phyloP scores from a whole-genome alignment of 2,329 filamentous ascomycete species.

The Colletotrichum caudatum region DNA sequence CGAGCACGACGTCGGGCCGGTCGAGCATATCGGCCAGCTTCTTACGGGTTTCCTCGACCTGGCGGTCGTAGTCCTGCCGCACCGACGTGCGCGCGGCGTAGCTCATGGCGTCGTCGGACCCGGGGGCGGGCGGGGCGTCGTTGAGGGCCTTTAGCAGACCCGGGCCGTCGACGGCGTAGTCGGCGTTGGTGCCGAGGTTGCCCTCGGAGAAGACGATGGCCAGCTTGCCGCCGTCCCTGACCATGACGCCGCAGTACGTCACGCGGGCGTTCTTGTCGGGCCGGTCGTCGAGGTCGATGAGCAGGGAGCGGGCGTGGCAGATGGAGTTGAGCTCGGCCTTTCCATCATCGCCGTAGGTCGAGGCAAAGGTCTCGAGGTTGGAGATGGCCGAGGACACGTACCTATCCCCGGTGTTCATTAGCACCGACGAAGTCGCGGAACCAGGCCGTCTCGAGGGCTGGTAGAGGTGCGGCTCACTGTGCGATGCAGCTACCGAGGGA shows the following conservation, averaged over 20 bases:
- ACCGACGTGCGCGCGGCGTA: constrained; percentile 59
- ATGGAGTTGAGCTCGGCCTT: constrained; percentile 63
- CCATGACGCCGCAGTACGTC: constrained; percentile 58
- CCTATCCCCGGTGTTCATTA: constrained; percentile 48
- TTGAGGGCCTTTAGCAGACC: constrained; percentile 61
- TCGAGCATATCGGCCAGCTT: constrained; percentile 53
- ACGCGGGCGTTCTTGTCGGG: constrained; percentile 52
- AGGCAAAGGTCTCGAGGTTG: constrained; percentile 55
- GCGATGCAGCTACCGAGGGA: constrained; percentile 59
- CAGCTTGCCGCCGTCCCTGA: constrained; percentile 59
- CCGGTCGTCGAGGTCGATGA: constrained; percentile 59
- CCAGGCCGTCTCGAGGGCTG: not conserved
- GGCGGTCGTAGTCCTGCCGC: constrained; percentile 56
- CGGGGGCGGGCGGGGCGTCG: constrained; percentile 51
- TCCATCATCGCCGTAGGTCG: constrained; percentile 53
- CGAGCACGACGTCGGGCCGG: constrained; percentile 57
- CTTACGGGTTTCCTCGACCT: constrained; percentile 55
- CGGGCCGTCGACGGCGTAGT: constrained; percentile 51
- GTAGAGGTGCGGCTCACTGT: constrained; percentile 49
- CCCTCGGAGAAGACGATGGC: constrained; percentile 60
- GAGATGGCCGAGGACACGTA: constrained; percentile 59
- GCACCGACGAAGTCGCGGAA: not conserved
- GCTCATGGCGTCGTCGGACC: constrained; percentile 51
- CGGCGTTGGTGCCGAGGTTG: constrained; percentile 60
- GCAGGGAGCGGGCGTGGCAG: constrained; percentile 56